phyloP scores from a whole-genome alignment of 768 basidiomycete species.

The Serendipita sp. region DNA sequence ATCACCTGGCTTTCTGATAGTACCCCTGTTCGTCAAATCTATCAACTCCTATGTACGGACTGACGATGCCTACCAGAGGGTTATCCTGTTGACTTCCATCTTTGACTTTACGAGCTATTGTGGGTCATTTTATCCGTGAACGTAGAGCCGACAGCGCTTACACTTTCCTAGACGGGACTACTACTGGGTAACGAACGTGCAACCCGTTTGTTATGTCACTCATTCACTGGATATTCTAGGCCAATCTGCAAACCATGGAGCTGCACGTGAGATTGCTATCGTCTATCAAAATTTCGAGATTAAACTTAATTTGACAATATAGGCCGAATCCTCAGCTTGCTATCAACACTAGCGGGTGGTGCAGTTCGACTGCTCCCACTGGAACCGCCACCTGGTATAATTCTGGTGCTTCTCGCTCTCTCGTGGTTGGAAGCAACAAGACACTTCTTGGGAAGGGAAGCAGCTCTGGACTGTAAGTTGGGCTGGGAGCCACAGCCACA shows the following conservation, averaged over 20 bases:
- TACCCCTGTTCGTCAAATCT: background rate
- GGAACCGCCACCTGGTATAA: background rate
- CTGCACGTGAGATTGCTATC: background rate
- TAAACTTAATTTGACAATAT: background rate
- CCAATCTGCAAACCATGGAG: constrained; percentile 5
- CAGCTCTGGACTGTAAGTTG: constrained; percentile 1
- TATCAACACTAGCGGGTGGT: constrained; percentile 2
- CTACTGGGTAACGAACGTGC: background rate
- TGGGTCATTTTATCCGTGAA: background rate
- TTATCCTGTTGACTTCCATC: background rate
- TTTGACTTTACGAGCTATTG: constrained; percentile 6
- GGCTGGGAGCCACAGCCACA: background rate
- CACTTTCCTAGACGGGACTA: background rate
- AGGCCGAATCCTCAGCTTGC: constrained; percentile 5
- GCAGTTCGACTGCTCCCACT: background rate
- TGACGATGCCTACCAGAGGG: background rate
- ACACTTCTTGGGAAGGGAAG: constrained; percentile 5
- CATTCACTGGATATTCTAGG: background rate
- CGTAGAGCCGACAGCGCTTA: background rate
- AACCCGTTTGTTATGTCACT: background rate
- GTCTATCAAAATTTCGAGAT: background rate
- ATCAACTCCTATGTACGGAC: background rate
- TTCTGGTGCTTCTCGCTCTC: background rate
- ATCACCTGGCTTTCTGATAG: constrained; percentile 5
- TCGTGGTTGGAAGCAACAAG: constrained; percentile 4